Base-by-base conservation (phyloP, 495 filamentous ascomycete species). In the Podospora comata region DNA sequence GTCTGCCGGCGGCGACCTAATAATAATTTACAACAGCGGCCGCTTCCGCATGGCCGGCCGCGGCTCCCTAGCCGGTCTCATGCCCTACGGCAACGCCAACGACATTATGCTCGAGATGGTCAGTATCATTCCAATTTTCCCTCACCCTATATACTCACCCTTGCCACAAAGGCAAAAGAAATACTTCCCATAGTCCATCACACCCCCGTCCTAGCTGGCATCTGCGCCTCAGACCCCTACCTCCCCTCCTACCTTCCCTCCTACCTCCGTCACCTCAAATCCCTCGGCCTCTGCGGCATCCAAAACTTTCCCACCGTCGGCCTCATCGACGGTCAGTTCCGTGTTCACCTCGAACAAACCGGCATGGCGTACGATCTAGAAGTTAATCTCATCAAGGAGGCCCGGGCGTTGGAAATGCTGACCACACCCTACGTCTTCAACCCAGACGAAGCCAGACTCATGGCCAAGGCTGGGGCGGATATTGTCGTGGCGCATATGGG, bases 241-340 rank as follows among this genome's bases (percentile, higher is more conserved):
- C 81, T 86, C 57, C 73, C 78, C 68, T 88, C 91, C 75, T 75
- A 80, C 9, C 68, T 48, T 13, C 39, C 39, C 0, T 48, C 68
- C 13, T 90, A 91, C 76, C 80, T 90, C 54, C 56, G 70, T 34
- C 80, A 90, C 73, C 77, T 92, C 55, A 80, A 82, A 56, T 80
- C 78, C 5, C 71, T 90, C 16, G 88, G 88, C 1, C 90, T 91
- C 68, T 81, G 83, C 1, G 90, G 90, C 7, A 84, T 91, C 34
- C 89, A 91, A 76, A 92, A 92, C 71, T 91, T 91, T 74, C 89
- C 89, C 3, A 91, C 88, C 2, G 89, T 92, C 5, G 89, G 89
- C 0, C 77, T 91, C 7, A 87, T 91, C 56, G 89, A 91, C 75
- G 89, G 88, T 2, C 77, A 80, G 18, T 91, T 91, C 70, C 83